A percentile compares a stretch with the other conserved stretches of the same genome.
phyloP scores from a whole-genome alignment of 768 basidiomycete species.

The Rubroboletus satanas region DNA sequence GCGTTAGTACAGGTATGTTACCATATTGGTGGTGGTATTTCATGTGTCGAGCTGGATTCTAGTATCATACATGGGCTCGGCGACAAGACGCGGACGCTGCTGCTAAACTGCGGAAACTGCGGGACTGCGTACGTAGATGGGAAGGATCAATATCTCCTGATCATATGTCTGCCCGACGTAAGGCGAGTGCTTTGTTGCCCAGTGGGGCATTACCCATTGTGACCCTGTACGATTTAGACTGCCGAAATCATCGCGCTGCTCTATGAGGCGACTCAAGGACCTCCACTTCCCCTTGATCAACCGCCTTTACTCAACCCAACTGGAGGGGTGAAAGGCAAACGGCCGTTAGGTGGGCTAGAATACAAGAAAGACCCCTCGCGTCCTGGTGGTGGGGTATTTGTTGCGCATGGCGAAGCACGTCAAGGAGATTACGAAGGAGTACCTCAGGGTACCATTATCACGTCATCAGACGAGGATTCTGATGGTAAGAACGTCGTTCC shows the following conservation, averaged over 20 bases:
- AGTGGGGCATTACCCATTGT: background rate
- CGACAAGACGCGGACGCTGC: constrained; percentile 74
- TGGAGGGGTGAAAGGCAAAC: constrained; percentile 59
- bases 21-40: background rate
- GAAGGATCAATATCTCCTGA: constrained; percentile 84
- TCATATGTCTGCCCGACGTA: constrained; percentile 91
- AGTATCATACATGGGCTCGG: constrained; percentile 95
- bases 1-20: constrained; percentile 80
- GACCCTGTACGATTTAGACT: constrained; percentile 47
- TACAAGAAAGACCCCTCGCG: constrained; percentile 78
- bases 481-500: constrained; percentile 45
- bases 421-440: constrained; percentile 50
- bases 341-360: constrained; percentile 50
- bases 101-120: constrained; percentile 69
- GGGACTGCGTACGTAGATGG: constrained; percentile 85
- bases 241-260: constrained; percentile 89
- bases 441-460: constrained; percentile 53
- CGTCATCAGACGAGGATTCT: constrained; percentile 42
- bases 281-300: constrained; percentile 49
- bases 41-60: constrained; percentile 8
- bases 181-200: constrained; percentile 45
- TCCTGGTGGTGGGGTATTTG: constrained; percentile 84
- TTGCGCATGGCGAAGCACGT: constrained; percentile 52
- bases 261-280: constrained; percentile 91
- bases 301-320: constrained; percentile 75